Conservation (phyloP, 176 grass and related monocot species). For the Pontederia paniculata region DNA sequence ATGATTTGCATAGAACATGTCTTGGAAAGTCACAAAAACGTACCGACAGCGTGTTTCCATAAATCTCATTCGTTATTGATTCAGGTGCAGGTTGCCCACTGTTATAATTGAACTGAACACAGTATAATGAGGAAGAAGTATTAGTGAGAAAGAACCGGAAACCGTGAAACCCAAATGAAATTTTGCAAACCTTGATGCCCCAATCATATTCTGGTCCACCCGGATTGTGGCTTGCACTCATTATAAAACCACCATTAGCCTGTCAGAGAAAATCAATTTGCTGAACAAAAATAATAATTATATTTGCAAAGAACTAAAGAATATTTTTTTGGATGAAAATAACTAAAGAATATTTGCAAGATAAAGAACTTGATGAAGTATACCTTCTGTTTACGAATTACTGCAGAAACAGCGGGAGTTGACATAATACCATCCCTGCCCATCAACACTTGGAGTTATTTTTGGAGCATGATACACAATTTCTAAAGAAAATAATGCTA, state of each 20-base stretch:
- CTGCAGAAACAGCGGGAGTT: conserved; percentile 79
- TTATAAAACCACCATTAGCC: conserved; percentile 88
- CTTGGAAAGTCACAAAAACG: no score
- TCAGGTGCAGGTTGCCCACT: conserved; percentile 90
- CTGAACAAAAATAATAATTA: not conserved
- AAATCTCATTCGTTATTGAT: conserved; percentile 77
- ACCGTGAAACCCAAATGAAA: not conserved
- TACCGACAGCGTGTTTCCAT: conserved; percentile 85
- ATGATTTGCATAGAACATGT: no score
- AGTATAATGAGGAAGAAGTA: conserved; percentile 12
- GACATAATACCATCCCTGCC: conserved; percentile 64
- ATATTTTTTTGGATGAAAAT: no score
- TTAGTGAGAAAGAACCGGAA: not conserved
- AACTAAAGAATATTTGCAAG: not conserved
- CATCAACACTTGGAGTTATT: conserved; percentile 15
- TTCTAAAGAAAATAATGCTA: conserved; percentile 5
- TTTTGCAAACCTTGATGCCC: conserved; percentile 74
- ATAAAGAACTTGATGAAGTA: conserved; percentile 1
- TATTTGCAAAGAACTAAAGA: no score
- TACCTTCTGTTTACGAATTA: conserved; percentile 77
- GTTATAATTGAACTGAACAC: conserved; percentile 76
- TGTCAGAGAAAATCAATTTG: conserved; percentile 23
- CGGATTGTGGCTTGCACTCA: conserved; percentile 97
- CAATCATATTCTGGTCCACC: conserved; percentile 80
- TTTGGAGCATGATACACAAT: not conserved